phyloP scores from a whole-genome alignment of 116 monocot genomes.

The Iris pallida region DNA sequence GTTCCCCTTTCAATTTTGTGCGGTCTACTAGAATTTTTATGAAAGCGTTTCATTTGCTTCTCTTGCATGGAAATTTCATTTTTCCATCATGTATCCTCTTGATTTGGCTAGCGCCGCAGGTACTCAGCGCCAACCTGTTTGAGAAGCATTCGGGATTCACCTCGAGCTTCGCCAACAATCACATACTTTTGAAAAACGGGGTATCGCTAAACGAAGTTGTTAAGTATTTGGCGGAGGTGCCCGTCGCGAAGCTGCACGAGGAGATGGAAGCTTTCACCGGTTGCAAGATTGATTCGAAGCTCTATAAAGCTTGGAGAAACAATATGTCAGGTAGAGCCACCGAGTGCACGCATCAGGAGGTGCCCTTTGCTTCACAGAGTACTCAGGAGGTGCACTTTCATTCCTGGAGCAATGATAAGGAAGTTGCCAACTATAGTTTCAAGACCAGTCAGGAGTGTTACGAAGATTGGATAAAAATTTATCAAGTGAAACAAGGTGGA shows the following conservation, averaged over 20 bases:
- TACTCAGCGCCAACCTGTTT: neutral
- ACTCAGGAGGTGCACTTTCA: neutral
- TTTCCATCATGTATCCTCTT: too few species aligned
- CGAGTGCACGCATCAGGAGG: neutral
- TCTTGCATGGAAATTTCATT: too few species aligned
- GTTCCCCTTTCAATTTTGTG: too few species aligned
- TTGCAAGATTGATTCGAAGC: neutral
- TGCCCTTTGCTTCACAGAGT: too few species aligned
- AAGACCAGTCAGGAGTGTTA: neutral
- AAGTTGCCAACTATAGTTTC: neutral
- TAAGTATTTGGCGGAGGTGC: neutral
- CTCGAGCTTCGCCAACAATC: conserved; percentile 5
- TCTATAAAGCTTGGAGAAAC: neutral
- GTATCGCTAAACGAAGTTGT: conserved; percentile 17
- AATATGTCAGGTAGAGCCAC: neutral
- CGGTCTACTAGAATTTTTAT: too few species aligned
- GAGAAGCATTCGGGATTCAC: conserved; percentile 2
- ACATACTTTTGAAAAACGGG: conserved; percentile 18
- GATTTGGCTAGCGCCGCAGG: too few species aligned
- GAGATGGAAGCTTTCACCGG: conserved; percentile 8
- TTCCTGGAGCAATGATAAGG: neutral
- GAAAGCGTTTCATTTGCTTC: too few species aligned
- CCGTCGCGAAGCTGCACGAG: neutral
- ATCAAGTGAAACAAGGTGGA: neutral
- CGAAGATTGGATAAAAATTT: neutral